A percentile compares a stretch with the other conserved stretches of the same genome.
phyloP scores from a whole-genome alignment of 2,329 filamentous ascomycete genomes.

The Cadophora gregata region DNA sequence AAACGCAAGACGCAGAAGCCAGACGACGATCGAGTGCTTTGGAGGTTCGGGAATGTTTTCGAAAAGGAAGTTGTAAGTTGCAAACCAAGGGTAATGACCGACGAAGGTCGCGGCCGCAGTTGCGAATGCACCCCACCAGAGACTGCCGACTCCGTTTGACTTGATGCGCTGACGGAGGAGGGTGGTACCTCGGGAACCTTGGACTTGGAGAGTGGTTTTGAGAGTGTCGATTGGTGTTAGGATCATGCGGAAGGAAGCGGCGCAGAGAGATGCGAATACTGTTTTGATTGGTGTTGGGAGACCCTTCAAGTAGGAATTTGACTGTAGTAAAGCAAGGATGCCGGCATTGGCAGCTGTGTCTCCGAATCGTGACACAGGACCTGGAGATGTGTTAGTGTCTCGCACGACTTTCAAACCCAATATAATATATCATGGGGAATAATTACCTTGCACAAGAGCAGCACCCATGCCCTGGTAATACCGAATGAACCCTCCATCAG shows the following conservation, averaged over 20 bases:
- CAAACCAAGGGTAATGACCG: constrained; percentile 58
- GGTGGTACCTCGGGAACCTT: constrained; percentile 51
- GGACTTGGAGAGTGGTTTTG: constrained; percentile 57
- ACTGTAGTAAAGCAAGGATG: constrained; percentile 54
- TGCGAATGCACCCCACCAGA: constrained; percentile 57
- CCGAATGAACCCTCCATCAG: constrained; percentile 49
- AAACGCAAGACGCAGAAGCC: constrained; percentile 52
- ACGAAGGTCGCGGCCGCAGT: constrained; percentile 56
- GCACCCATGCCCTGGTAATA: constrained; percentile 55
- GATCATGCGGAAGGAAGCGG: constrained; percentile 54
- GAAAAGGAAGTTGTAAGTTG: constrained; percentile 53
- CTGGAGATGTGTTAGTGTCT: constrained; percentile 36
- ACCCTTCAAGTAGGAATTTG: constrained; percentile 52
- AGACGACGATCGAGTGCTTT: constrained; percentile 48
- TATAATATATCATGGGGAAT: neutral
- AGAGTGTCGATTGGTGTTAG: constrained; percentile 56
- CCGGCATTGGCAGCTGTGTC: constrained; percentile 57
- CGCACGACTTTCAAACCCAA: neutral
- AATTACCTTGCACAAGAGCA: constrained; percentile 53
- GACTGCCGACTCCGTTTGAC: constrained; percentile 51
- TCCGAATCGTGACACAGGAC: constrained; percentile 53
- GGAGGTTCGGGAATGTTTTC: constrained; percentile 50
- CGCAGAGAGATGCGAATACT: constrained; percentile 54
- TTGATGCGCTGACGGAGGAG: constrained; percentile 53
- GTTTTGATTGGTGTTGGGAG: constrained; percentile 53